Conservation (phyloP, 345 rosid genomes). For the Rhodamnia rubescens region DNA sequence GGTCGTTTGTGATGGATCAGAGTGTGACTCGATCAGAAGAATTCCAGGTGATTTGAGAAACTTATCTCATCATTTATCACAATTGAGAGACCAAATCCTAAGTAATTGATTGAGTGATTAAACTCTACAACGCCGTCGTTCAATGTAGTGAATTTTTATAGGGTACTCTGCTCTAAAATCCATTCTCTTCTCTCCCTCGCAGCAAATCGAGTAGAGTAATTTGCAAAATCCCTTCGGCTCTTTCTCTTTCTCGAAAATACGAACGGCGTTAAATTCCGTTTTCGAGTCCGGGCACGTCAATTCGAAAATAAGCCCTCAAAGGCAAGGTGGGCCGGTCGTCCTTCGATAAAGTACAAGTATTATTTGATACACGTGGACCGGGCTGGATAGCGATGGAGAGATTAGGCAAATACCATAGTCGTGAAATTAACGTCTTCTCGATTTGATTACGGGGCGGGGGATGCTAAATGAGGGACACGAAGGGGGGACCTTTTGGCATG, state of each 20-base stretch:
- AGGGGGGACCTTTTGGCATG: background rate
- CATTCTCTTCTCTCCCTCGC: background rate
- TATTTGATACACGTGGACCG: background rate
- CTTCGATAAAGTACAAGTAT: background rate
- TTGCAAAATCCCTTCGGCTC: background rate
- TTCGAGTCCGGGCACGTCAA: background rate
- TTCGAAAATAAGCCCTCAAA: background rate
- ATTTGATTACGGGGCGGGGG: background rate
- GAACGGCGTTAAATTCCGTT: rapidly evolving
- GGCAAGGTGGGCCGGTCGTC: background rate
- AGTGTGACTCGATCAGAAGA: background rate
- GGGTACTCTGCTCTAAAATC: background rate
- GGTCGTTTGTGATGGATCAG: background rate
- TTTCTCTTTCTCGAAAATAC: background rate
- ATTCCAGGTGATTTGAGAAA: background rate
- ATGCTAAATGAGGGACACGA: background rate
- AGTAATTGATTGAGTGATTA: background rate
- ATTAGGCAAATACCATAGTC: background rate
- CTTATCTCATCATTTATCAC: background rate
- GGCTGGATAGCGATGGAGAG: background rate
- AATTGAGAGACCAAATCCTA: background rate
- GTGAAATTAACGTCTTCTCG: background rate
- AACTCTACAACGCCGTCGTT: background rate
- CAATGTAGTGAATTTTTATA: background rate
- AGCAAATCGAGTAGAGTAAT: background rate